Base-by-base conservation (phyloP, 1,139 yeast species). In the Kazachstania sp. region DNA sequence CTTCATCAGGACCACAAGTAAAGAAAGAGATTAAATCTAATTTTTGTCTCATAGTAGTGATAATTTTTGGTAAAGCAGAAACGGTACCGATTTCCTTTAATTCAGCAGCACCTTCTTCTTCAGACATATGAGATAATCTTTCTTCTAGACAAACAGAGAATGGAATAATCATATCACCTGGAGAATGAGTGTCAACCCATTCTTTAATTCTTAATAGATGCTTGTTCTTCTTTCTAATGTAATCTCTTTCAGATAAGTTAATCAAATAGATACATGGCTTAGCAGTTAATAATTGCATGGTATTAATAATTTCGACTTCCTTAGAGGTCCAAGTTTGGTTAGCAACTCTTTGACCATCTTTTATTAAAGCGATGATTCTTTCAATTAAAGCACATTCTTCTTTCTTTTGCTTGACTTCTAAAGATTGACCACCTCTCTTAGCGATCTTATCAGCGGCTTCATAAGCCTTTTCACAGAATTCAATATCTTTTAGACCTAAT, bases 181-280 rank as follows among this genome's bases (percentile, higher is more conserved):
- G 94, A 47, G 97, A 90, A 75, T 79, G 75, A 60, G 74, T 73
- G 71, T 94, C 97, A 64, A 94, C 86, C 99, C 99, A 92, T 75
- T 90, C 90, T 75, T 92, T 92, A 70, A 92, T 90, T 67, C 77
- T 81, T 54, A 84, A 71, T 69, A 92, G 76, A 70, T 87, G 85
- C 83, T 92, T 92, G 78, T 94, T 92, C 86, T 92, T 92, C 81
- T 90, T 92, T 76, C 98, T 86, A 63, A 88, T 77, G 72, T 83
- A 92, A 70, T 94, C 98, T 62, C 75, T 84, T 76, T 94, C 98
- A 41, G 95, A 83, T 68, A 92, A 77, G 75, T 92, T 92, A 66
- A 94, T 86, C 68, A 92, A 80, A 74, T 90, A 92, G 66, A 92
- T 90, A 65, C 95, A 81, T 63, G 97, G 96, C 74, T 92, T 90